Conservation (phyloP, 495 filamentous ascomycete species). For the Penicillium chermesinum region DNA sequence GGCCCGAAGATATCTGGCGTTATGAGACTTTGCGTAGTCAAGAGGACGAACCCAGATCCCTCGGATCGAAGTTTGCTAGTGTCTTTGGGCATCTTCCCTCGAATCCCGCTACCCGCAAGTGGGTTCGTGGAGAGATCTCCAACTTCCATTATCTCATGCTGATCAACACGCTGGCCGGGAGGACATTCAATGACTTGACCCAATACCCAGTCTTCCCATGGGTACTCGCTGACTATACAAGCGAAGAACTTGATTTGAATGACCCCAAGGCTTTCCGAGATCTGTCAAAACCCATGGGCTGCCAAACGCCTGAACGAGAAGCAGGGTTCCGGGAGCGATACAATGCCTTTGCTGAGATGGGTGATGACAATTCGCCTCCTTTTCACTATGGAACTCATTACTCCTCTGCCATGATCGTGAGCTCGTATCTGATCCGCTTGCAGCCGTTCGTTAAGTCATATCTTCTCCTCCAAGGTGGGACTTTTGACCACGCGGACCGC, state of each 20-base stretch:
- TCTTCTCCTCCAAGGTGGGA: conserved; percentile 94
- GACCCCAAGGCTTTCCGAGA: conserved; percentile 84
- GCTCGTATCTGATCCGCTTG: conserved; percentile 89
- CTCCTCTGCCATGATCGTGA: conserved; percentile 97
- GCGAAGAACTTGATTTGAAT: conserved; percentile 84
- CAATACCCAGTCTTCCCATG: conserved; percentile 98
- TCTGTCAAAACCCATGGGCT: conserved; percentile 93
- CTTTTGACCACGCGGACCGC: conserved; percentile 91
- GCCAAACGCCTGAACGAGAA: conserved; percentile 72
- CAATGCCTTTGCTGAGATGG: conserved; percentile 85
- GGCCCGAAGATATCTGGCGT: conserved; percentile 74
- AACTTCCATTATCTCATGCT: conserved; percentile 99
- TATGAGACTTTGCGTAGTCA: conserved; percentile 77
- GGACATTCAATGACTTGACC: conserved; percentile 96
- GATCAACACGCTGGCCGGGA: conserved; percentile 92
- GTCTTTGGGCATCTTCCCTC: conserved; percentile 73
- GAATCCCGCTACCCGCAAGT: conserved; percentile 82
- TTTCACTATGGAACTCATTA: conserved; percentile 99
- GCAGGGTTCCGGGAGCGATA: conserved; percentile 77
- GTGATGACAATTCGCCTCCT: conserved; percentile 66
- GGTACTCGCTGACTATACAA: conserved; percentile 93
- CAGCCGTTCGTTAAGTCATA: conserved; percentile 97
- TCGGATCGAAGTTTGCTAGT: conserved; percentile 90
- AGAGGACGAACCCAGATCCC: conserved; percentile 74
- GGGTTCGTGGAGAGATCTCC: conserved; percentile 90